Conservation (phyloP, 306 rosid species). For the Crotalaria pallida region DNA sequence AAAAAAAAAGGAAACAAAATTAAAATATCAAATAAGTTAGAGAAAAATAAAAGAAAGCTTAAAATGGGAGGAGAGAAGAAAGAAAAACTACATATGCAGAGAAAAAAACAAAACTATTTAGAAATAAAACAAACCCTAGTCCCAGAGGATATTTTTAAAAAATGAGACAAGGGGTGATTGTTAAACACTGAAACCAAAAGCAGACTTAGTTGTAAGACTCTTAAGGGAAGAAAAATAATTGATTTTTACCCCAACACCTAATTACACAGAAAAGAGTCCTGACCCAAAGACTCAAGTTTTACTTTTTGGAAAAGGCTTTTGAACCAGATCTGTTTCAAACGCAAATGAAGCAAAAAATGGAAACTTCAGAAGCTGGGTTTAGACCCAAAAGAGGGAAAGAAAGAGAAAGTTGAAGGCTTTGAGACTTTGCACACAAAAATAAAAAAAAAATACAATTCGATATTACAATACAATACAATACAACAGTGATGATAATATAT, state of each 20-base stretch:
- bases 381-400: constrained; percentile 26
- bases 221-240: constrained; percentile 11
- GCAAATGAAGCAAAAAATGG: constrained; percentile 15
- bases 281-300: constrained; percentile 16
- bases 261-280: constrained; percentile 28
- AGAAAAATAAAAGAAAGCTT: neutral
- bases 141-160: neutral
- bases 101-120: neutral
- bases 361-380: constrained; percentile 16
- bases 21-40: neutral
- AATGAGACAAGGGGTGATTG: constrained; percentile 3
- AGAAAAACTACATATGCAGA: neutral
- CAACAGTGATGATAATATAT: constrained; percentile 57
- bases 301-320: constrained; percentile 26
- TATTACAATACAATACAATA: constrained; percentile 26
- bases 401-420: constrained; percentile 24
- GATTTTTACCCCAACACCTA: constrained; percentile 18
- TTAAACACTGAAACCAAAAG: constrained; percentile 9
- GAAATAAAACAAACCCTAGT: constrained; percentile 27
- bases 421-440: neutral
- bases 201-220: neutral
- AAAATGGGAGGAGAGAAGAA: neutral
- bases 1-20: neutral
- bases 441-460: constrained; percentile 20
- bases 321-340: constrained; percentile 37